Percentiles rank a stretch among this genome's conserved stretches.
Conservation (phyloP, 139 green algal species). For the Diplosphaera chodatii region DNA sequence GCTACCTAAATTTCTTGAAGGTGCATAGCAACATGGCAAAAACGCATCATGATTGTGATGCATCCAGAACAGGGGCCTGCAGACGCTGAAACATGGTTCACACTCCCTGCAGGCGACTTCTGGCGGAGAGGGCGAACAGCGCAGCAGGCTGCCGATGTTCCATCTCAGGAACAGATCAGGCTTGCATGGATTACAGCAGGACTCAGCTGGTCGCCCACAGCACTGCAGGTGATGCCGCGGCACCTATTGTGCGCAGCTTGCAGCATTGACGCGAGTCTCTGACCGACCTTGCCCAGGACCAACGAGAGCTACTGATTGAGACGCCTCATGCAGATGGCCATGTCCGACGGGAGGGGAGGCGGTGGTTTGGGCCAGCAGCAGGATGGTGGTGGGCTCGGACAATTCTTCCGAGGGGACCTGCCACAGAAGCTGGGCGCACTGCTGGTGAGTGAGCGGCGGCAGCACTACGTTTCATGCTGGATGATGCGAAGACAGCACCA, state of each 20-base stretch:
- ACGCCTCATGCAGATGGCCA: not conserved
- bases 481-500: too few species aligned
- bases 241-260: too few species aligned
- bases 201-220: not conserved
- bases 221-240: not conserved
- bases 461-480: too few species aligned
- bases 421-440: constrained; percentile 69
- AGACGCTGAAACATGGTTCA: too few species aligned
- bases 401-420: constrained; percentile 64
- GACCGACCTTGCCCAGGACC: too few species aligned
- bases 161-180: not conserved
- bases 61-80: too few species aligned
- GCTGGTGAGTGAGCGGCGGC: too few species aligned
- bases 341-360: not conserved
- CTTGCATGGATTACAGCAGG: not conserved
- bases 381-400: constrained; percentile 6
- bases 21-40: too few species aligned
- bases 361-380: not conserved
- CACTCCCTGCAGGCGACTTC: not conserved
- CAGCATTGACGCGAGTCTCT: too few species aligned
- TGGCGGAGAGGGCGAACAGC: not conserved
- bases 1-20: not conserved
- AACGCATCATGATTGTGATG: too few species aligned
- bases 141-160: not conserved
- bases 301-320: too few species aligned